Evolutionary conservation across 2,329 filamentous ascomycete species (phyloP), one percentile per base, ranked within the genome.

Genomic region (Calonectria honghensis): DNA sequence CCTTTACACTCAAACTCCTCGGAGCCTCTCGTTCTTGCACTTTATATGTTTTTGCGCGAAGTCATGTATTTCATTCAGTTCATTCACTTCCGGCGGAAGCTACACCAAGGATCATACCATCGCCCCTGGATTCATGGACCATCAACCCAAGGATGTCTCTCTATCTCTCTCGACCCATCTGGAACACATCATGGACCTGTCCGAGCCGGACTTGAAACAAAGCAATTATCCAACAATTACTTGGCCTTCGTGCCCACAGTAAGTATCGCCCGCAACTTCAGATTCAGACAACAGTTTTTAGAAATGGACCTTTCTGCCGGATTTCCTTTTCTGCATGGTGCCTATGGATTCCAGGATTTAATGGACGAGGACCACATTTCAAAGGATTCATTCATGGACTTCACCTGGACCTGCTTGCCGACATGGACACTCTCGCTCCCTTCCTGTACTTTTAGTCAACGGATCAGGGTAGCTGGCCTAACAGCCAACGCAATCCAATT

Each of bases 1-100:
- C 84, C 84, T 87, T 86, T 63, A 63, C 84, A 79, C 81, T 84
- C 83, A 79, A 79, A 80, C 84, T 82, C 86, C 85, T 85, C 87
- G 86, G 84, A 85, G 80, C 77, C 82, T 82, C 84, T 82, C 83
- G 79, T 86, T 81, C 84, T 80, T 70, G 82, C 85, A 73, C 39
- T 54, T 80, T 75, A 77, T 75, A 77, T 82, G 80, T 84, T 61
- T 75, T 61, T 75, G 73, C 70, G 73, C 78, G 70, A 77, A 78
- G 70, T 81, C 78, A 75, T 85, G 84, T 85, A 79, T 52, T 54
- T 65, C 27, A 75, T 79, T 82, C 79, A 72, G 76, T 79, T 79
- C 77, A 76, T 72, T 78, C 72, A 73, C 78, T 79, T 61, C 71
- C 72, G 51, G 75, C 78, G 76, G 78, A 80, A 73, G 48, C 57